These are phyloP conservation scores for Cercospora brassicicola DNA, from an alignment of 2,329 filamentous ascomycete genomes.

Conservation along the genomic window DNA sequence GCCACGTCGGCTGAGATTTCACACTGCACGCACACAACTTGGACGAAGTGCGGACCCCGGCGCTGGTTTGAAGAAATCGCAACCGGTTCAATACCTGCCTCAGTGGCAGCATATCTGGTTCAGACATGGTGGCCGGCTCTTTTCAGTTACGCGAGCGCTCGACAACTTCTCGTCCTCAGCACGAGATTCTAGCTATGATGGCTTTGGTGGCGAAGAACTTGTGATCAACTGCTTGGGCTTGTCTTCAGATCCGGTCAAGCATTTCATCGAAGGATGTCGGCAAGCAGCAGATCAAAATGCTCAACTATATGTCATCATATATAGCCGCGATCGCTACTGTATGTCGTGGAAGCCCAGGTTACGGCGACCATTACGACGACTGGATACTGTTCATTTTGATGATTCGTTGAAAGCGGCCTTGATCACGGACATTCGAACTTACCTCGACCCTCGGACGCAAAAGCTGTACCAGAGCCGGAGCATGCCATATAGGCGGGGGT, in stretches of 20 bases:
- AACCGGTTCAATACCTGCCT: slow-evolving; percentile 28
- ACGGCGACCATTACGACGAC: slow-evolving; percentile 61
- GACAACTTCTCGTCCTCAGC: slow-evolving; percentile 25
- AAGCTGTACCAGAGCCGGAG: slow-evolving; percentile 79
- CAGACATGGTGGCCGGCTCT: slow-evolving; percentile 22
- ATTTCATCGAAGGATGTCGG: slow-evolving; percentile 45
- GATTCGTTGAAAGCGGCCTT: slow-evolving; percentile 62
- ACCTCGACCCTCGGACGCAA: slow-evolving; percentile 66
- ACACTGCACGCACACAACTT: slow-evolving; percentile 29
- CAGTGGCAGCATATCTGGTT: slow-evolving; percentile 31
- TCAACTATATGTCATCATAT: slow-evolving; percentile 44
- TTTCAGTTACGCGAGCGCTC: slow-evolving; percentile 23
- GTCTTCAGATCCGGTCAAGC: slow-evolving; percentile 48
- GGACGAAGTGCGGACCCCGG: slow-evolving; percentile 26
- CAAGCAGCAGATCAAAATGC: slow-evolving; percentile 41
- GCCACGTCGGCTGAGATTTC: slow-evolving; percentile 26
- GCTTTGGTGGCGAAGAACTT: slow-evolving; percentile 30
- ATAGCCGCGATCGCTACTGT: slow-evolving; percentile 44
- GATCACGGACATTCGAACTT: slow-evolving; percentile 71
- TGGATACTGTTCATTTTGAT: slow-evolving; percentile 72
- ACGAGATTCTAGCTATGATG: slow-evolving; percentile 29
- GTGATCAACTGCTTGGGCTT: slow-evolving; percentile 48
- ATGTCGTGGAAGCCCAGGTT: slow-evolving; percentile 35
- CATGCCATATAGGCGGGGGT: slow-evolving; percentile 79
- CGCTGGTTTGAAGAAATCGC: slow-evolving; percentile 28